Evolutionary conservation across 441 rosid species (phyloP).

Genomic region (Populus hybrid): DNA sequence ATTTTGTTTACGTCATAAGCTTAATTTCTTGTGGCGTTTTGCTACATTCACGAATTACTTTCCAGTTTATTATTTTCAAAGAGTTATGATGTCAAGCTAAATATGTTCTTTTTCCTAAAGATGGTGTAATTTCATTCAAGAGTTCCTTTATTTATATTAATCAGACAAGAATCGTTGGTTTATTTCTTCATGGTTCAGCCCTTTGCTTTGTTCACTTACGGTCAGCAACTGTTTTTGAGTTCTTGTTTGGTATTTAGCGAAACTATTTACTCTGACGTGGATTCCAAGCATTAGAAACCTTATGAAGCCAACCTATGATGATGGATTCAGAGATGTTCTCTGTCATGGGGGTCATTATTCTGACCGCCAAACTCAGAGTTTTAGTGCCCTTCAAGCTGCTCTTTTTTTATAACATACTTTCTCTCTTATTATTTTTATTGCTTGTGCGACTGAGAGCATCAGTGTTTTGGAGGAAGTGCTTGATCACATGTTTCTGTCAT

Average conservation of each 20-base stretch:
- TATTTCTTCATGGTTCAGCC: slow-evolving; percentile 22
- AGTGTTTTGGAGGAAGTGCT: not conserved
- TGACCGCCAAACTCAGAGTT: not conserved
- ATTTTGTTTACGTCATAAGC: slow-evolving; percentile 68
- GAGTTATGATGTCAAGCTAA: slow-evolving; percentile 40
- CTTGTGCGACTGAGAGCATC: not conserved
- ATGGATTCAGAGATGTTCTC: not conserved
- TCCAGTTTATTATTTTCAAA: slow-evolving; percentile 41
- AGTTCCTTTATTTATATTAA: slow-evolving; percentile 22
- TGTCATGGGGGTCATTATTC: not conserved
- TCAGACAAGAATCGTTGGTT: slow-evolving; percentile 9
- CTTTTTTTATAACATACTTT: not conserved
- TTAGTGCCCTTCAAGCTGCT: not conserved
- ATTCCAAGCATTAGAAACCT: slow-evolving; percentile 7
- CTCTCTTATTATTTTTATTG: not conserved
- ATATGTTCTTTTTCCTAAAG: slow-evolving; percentile 30
- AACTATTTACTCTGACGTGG: not conserved
- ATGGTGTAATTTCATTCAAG: slow-evolving; percentile 29
- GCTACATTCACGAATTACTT: slow-evolving; percentile 55
- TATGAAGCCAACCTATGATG: slow-evolving; percentile 3
- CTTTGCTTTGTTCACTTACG: slow-evolving; percentile 10
- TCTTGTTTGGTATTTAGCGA: not conserved
- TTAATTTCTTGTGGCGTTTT: slow-evolving; percentile 55
- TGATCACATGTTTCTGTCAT: not conserved
- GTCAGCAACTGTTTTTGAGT: not conserved